Percentiles rank a stretch among this genome's conserved stretches.
Conservation (phyloP, 2,329 filamentous ascomycete species). For the Diplodia scrobiculata region DNA sequence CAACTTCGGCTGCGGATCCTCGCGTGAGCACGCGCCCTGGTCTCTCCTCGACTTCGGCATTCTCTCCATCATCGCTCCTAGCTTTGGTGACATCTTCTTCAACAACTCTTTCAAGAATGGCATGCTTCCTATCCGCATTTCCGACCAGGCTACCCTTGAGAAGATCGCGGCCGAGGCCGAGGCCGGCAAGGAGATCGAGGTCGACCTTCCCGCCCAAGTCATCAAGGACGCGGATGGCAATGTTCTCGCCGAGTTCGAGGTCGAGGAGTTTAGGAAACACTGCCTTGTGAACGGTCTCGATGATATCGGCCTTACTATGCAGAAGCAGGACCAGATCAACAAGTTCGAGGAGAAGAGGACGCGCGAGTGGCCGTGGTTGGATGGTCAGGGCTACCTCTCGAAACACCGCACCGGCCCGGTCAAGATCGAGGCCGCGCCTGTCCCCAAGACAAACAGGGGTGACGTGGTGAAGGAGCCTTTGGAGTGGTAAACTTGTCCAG, state of each 20-base stretch:
- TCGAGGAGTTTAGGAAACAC: conserved; percentile 92
- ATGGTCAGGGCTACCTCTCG: conserved; percentile 78
- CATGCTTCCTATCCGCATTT: conserved; percentile 85
- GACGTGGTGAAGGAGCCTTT: conserved; percentile 81
- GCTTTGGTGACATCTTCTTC: conserved; percentile 92
- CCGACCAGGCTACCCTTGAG: conserved; percentile 66
- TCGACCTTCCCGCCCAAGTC: conserved; percentile 82
- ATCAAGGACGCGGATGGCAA: conserved; percentile 76
- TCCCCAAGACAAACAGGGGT: conserved; percentile 86
- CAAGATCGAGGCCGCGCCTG: conserved; percentile 66
- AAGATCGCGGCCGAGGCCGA: conserved; percentile 74
- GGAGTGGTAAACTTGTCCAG: conserved; percentile 66
- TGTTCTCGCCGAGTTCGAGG: conserved; percentile 76
- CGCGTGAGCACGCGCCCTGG: conserved; percentile 95
- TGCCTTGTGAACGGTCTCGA: conserved; percentile 91
- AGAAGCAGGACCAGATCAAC: conserved; percentile 84
- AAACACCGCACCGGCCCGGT: conserved; percentile 59
- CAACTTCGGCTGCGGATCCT: conserved; percentile 94
- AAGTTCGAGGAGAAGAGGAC: conserved; percentile 79
- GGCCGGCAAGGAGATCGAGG: conserved; percentile 79
- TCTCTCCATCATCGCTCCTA: conserved; percentile 87
- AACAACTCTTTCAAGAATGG: conserved; percentile 99
- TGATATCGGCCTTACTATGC: conserved; percentile 92
- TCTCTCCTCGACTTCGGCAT: conserved; percentile 96
- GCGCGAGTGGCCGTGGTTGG: conserved; percentile 82